Evolutionary conservation across 1,284 basidiomycete genomes (phyloP).

Genomic region (Apiotrichum siamense): DNA sequence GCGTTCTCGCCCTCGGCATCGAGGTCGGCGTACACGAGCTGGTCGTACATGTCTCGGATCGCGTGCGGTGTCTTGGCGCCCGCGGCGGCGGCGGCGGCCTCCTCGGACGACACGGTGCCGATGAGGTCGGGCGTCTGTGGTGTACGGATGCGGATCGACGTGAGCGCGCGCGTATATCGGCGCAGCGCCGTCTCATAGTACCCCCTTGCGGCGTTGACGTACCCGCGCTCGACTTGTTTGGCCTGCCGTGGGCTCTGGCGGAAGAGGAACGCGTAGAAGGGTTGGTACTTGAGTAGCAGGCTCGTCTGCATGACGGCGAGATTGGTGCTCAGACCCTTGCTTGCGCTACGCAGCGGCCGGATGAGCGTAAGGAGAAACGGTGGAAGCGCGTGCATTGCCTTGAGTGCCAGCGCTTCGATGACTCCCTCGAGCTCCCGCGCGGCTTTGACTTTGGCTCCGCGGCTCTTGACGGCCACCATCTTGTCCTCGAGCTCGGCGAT

Average conservation of each 20-base stretch:
- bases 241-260: conserved; percentile 76
- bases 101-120: conserved; percentile 31
- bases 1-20: conserved; percentile 58
- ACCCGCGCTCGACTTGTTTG: conserved; percentile 81
- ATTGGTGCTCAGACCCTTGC: conserved; percentile 66
- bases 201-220: conserved; percentile 72
- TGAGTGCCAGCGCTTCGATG: conserved; percentile 75
- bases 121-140: conserved; percentile 40
- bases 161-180: conserved; percentile 75
- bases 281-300: conserved; percentile 73
- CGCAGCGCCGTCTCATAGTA: conserved; percentile 97
- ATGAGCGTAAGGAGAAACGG: conserved; percentile 76
- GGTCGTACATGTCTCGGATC: conserved; percentile 50
- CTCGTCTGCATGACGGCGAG: conserved; percentile 88
- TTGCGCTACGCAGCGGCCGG: conserved; percentile 69
- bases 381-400: conserved; percentile 81
- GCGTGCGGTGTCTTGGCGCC: conserved; percentile 37
- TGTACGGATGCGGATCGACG: conserved; percentile 62
- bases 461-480: conserved; percentile 61
- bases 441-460: conserved; percentile 65
- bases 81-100: conserved; percentile 22
- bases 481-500: conserved; percentile 73
- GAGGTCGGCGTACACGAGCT: conserved; percentile 62
- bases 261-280: conserved; percentile 79
- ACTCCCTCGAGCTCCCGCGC: conserved; percentile 75